These are phyloP conservation scores for Nothopassalora personata DNA, from an alignment of 2,329 filamentous ascomycete species.

Conservation along the genomic window DNA sequence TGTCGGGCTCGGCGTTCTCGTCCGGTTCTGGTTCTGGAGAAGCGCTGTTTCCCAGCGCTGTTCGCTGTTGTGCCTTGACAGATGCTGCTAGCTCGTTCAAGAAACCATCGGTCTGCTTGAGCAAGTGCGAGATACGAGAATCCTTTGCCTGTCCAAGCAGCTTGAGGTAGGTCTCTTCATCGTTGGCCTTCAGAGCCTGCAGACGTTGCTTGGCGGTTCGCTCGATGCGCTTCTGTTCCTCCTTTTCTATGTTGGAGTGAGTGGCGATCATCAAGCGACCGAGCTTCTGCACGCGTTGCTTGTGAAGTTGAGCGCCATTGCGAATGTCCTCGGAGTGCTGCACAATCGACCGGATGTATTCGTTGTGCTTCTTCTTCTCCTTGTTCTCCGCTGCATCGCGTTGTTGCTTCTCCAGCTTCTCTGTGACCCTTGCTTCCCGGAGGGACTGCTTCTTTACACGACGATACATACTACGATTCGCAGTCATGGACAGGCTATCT, in stretches of 20 bases:
- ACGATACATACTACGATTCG: conserved; percentile 83
- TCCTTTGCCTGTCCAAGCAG: conserved; percentile 97
- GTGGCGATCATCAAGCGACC: conserved; percentile 83
- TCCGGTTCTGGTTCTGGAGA: conserved; percentile 51
- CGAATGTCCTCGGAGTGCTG: conserved; percentile 75
- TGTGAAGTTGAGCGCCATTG: conserved; percentile 61
- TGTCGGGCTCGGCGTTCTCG: conserved; percentile 63
- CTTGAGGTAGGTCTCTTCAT: conserved; percentile 98
- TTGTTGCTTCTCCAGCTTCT: conserved; percentile 98
- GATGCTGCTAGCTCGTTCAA: conserved; percentile 90
- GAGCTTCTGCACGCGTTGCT: conserved; percentile 74
- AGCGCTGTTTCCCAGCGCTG: conserved; percentile 69
- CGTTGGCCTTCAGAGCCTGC: conserved; percentile 95
- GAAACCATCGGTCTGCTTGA: conserved; percentile 97
- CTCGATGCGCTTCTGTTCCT: conserved; percentile 98
- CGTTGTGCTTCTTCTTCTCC: conserved; percentile 94
- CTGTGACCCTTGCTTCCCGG: conserved; percentile 90
- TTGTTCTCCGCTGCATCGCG: conserved; percentile 91
- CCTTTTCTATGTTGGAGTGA: conserved; percentile 95
- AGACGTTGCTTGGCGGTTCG: conserved; percentile 98
- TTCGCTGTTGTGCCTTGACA: conserved; percentile 88
- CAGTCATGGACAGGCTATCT: conserved; percentile 94
- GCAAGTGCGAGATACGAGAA: conserved; percentile 94
- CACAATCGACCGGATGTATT: conserved; percentile 83
- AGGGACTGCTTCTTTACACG: conserved; percentile 96